Evolutionary conservation across 2,329 filamentous ascomycete species (phyloP).

Genomic region (Alternaria rosae): DNA sequence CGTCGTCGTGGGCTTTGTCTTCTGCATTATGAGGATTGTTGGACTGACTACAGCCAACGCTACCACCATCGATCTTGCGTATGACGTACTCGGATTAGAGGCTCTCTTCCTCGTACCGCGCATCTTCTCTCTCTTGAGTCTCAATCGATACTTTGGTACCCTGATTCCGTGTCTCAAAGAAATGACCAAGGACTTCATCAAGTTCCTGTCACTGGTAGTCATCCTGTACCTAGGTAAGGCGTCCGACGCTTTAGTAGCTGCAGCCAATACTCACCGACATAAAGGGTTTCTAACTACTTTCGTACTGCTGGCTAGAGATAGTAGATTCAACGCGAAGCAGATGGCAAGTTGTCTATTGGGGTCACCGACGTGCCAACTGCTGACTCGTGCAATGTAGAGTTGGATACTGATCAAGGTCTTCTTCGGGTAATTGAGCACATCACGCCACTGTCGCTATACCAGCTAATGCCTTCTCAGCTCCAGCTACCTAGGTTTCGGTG

Average conservation of each 20-base stretch:
- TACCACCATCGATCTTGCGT: conserved; percentile 76
- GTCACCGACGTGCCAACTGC: neutral
- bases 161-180: conserved; percentile 89
- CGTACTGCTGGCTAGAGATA: conserved; percentile 73
- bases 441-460: neutral
- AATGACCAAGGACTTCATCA: conserved; percentile 91
- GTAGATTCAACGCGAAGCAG: conserved; percentile 67
- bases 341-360: conserved; percentile 58
- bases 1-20: conserved; percentile 74
- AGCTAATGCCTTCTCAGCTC: conserved; percentile 51
- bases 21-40: conserved; percentile 72
- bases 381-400: conserved; percentile 51
- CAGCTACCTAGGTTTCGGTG: conserved; percentile 75
- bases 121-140: conserved; percentile 84
- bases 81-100: conserved; percentile 88
- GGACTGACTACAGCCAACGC: conserved; percentile 69
- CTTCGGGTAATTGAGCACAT: conserved; percentile 63
- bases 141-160: conserved; percentile 91
- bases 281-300: conserved; percentile 86
- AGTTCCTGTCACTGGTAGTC: conserved; percentile 78
- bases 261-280: neutral
- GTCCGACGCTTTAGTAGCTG: neutral
- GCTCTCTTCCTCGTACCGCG: conserved; percentile 87
- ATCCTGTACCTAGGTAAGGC: conserved; percentile 76
- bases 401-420: conserved; percentile 83